Evolutionary conservation across 2,329 filamentous ascomycete species (phyloP).

Genomic region (Trichoderma koningii): DNA sequence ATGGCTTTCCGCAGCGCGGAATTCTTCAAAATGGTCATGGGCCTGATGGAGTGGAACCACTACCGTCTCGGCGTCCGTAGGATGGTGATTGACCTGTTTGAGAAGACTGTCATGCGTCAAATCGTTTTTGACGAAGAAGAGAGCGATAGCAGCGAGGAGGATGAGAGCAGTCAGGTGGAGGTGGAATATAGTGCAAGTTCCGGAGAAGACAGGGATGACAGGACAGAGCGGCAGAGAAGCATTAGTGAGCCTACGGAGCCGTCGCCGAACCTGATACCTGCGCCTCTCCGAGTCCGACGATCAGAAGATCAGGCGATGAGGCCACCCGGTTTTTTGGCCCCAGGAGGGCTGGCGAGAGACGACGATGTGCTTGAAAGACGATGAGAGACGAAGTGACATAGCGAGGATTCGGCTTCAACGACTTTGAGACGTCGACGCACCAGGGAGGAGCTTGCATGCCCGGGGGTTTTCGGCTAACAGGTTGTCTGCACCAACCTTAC

Average conservation of each 20-base stretch:
- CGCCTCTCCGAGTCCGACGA: slow-evolving; percentile 40
- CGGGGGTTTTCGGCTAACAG: neutral
- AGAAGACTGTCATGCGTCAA: slow-evolving; percentile 80
- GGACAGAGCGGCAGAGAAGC: slow-evolving; percentile 61
- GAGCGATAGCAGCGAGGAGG: slow-evolving; percentile 49
- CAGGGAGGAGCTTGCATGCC: neutral
- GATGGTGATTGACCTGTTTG: slow-evolving; percentile 91
- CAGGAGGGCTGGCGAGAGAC: neutral
- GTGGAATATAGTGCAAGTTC: slow-evolving; percentile 57
- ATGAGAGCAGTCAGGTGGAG: slow-evolving; percentile 43
- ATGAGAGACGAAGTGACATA: neutral
- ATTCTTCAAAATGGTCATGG: slow-evolving; percentile 84
- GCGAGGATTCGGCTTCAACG: neutral
- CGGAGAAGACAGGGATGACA: slow-evolving; percentile 55
- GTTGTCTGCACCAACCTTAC: neutral
- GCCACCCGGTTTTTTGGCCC: neutral
- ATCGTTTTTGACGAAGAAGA: slow-evolving; percentile 70
- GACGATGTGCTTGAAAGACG: neutral
- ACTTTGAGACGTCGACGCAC: neutral
- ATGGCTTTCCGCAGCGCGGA: slow-evolving; percentile 72
- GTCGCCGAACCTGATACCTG: slow-evolving; percentile 39
- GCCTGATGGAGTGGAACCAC: slow-evolving; percentile 83
- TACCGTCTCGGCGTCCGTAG: slow-evolving; percentile 84
- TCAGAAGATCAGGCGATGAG: slow-evolving; percentile 26
- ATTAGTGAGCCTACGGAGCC: slow-evolving; percentile 48